Evolutionary conservation across 208 protist genomes (phyloP).

Genomic region (Entamoeba invadens): DNA sequence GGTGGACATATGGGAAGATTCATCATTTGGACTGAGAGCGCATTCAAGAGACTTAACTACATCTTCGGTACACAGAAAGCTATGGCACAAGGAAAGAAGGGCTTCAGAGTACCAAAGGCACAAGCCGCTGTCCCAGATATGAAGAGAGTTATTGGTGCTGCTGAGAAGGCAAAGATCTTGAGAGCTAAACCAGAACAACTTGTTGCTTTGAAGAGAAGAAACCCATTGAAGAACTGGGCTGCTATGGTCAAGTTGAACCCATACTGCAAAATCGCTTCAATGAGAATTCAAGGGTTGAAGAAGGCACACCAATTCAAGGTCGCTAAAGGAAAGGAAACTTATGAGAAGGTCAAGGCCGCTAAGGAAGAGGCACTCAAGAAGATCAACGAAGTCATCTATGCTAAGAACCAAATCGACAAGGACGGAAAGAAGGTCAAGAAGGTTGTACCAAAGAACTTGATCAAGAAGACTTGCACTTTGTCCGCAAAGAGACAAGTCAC

Average conservation of each 20-base stretch:
- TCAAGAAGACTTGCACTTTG: neutral
- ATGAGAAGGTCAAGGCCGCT: neutral
- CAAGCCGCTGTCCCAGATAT: neutral
- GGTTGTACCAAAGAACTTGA: neutral
- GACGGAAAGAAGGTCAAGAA: neutral
- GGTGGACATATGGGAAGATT: conserved; percentile 94
- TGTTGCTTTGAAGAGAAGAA: neutral
- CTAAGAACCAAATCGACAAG: no score
- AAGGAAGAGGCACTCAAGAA: neutral
- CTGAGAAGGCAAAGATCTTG: neutral
- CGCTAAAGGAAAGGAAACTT: neutral
- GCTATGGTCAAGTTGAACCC: neutral
- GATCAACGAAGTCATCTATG: no score
- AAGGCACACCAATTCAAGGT: neutral
- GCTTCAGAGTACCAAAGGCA: neutral
- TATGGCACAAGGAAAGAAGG: neutral
- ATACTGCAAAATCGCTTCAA: neutral
- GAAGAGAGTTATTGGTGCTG: neutral
- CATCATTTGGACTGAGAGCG: conserved; percentile 89
- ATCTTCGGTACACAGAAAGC: conserved; percentile 51
- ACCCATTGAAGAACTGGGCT: neutral
- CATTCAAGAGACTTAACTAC: conserved; percentile 81
- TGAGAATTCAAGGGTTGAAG: neutral
- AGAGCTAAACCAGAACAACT: neutral
- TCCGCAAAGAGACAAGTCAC: neutral